phyloP scores from a whole-genome alignment of 2,329 filamentous ascomycete genomes.

The Albifimbria verrucaria region DNA sequence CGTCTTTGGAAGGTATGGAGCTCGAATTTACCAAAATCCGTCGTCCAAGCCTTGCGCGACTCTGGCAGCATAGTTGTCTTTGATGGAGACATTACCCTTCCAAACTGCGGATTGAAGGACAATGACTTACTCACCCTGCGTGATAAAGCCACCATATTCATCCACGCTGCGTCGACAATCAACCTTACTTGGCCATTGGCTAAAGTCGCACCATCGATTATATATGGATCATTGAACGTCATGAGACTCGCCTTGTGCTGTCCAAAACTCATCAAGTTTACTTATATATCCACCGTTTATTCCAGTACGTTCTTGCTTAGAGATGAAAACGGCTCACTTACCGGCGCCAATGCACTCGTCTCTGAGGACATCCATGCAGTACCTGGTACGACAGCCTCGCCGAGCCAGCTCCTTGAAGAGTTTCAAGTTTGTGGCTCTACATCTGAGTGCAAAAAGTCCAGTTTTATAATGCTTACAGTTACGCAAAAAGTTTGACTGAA shows the following conservation, averaged over 20 bases:
- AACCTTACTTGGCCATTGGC: background rate
- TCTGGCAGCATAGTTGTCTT: background rate
- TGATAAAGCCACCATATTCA: background rate
- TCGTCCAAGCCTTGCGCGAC: background rate
- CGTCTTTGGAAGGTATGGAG: background rate
- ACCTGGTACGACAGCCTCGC: background rate
- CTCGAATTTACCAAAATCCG: background rate
- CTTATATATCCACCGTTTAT: slow-evolving; percentile 1
- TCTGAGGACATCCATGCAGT: background rate
- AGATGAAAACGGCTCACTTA: background rate
- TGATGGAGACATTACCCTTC: background rate
- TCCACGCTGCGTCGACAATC: slow-evolving; percentile 1
- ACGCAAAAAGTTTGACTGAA: slow-evolving; percentile 3
- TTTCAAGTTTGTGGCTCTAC: background rate
- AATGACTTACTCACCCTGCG: background rate
- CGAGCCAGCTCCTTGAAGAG: background rate
- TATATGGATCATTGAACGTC: background rate
- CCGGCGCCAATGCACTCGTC: background rate
- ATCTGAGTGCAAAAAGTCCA: background rate
- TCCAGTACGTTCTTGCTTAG: background rate
- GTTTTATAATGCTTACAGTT: background rate
- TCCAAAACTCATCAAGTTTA: background rate
- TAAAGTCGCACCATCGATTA: background rate
- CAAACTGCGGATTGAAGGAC: background rate
- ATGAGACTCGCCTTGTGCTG: background rate